Percentiles rank a stretch among this genome's conserved stretches.
Evolutionary conservation across 2,329 filamentous ascomycete species (phyloP).

Genomic region (Aphanocladium album): DNA sequence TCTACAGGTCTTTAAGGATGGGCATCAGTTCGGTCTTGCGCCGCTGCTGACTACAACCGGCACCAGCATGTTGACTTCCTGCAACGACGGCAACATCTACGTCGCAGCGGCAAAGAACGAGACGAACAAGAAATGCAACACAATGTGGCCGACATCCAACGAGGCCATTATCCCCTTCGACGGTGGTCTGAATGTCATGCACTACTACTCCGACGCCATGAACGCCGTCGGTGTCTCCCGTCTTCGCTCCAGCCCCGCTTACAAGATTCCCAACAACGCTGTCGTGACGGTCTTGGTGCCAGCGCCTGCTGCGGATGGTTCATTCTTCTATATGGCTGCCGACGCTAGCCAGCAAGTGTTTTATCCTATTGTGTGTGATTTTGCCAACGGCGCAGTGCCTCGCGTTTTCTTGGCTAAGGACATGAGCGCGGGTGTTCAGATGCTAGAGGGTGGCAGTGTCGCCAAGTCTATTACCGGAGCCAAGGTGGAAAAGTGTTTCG

Average conservation of each 20-base stretch:
- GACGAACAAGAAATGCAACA: slow-evolving; percentile 19
- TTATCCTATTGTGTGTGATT: slow-evolving; percentile 27
- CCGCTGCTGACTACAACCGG: slow-evolving; percentile 18
- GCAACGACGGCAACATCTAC: slow-evolving; percentile 32
- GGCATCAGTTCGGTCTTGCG: slow-evolving; percentile 18
- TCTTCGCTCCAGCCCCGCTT: slow-evolving; percentile 21
- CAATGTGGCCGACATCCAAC: slow-evolving; percentile 20
- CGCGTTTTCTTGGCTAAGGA: slow-evolving; percentile 26
- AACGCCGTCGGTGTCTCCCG: slow-evolving; percentile 25
- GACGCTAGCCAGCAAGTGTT: slow-evolving; percentile 20
- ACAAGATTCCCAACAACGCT: slow-evolving; percentile 15
- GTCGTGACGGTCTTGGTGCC: slow-evolving; percentile 19
- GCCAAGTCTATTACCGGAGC: slow-evolving; percentile 24
- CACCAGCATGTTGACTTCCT: slow-evolving; percentile 24
- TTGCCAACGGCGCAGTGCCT: slow-evolving; percentile 16
- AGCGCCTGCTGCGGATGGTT: slow-evolving; percentile 11
- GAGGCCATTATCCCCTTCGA: slow-evolving; percentile 20
- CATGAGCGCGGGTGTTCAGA: slow-evolving; percentile 18
- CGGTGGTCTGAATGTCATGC: slow-evolving; percentile 22
- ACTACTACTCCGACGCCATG: slow-evolving; percentile 32
- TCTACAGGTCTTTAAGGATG: slow-evolving; percentile 17
- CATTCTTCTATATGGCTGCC: slow-evolving; percentile 18
- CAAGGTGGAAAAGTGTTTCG: slow-evolving; percentile 16
- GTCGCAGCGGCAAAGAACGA: slow-evolving; percentile 18
- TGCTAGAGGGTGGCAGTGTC: slow-evolving; percentile 20